phyloP scores from a whole-genome alignment of 305 asterid species.

The Solanum hybrid region DNA sequence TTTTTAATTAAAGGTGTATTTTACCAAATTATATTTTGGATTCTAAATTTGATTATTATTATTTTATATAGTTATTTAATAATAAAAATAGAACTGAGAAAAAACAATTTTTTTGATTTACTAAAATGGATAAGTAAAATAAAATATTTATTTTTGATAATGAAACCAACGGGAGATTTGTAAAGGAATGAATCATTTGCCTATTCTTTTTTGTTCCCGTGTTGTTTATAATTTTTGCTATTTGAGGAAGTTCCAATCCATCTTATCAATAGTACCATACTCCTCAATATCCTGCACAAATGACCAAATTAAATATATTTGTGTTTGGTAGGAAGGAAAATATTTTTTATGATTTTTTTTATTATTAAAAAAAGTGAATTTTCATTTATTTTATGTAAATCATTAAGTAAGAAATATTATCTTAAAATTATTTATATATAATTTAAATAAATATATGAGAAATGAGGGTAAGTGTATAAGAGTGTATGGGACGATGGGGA shows the following conservation, averaged over 20 bases:
- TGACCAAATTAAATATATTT: background rate
- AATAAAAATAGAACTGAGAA: background rate
- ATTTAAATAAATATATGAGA: background rate
- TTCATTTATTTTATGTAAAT: background rate
- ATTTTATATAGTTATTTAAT: background rate
- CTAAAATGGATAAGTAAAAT: background rate
- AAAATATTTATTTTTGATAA: background rate
- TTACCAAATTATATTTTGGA: background rate
- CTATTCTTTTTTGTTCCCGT: background rate
- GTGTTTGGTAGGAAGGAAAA: background rate
- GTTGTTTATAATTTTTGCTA: background rate
- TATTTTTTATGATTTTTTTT: background rate
- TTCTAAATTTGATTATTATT: background rate
- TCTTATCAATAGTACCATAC: background rate
- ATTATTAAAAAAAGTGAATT: no score
- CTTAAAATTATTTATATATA: background rate
- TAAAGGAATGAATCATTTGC: background rate
- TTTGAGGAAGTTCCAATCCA: background rate
- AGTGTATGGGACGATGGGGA: background rate
- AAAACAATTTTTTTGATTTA: background rate
- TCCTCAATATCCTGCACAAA: background rate
- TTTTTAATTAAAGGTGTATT: background rate
- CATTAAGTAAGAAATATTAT: background rate
- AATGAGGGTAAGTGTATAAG: background rate
- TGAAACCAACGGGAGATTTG: background rate